Conservation (phyloP, 495 filamentous ascomycete species). For the Annulohypoxylon stygium region DNA sequence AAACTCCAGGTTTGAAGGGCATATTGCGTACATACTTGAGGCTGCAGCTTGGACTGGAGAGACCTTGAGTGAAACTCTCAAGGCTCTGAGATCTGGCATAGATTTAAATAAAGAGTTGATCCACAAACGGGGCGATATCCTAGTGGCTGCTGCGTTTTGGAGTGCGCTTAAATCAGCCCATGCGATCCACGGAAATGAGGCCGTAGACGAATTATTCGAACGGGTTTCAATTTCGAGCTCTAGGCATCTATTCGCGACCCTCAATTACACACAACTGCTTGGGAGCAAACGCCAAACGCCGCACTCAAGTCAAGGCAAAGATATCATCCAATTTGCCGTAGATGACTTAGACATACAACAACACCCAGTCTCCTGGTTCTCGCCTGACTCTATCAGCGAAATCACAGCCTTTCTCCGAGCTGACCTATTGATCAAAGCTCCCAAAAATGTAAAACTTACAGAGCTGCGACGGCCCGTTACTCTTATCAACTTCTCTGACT, state of each 20-base stretch:
- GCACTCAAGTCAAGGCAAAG: slow-evolving; percentile 2
- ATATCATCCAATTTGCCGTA: slow-evolving; percentile 15
- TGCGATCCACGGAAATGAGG: slow-evolving; percentile 15
- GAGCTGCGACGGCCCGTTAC: slow-evolving; percentile 54
- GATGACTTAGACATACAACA: slow-evolving; percentile 15
- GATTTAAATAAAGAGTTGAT: background rate
- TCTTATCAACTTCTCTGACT: slow-evolving; percentile 55
- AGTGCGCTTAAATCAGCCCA: slow-evolving; percentile 7
- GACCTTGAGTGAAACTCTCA: slow-evolving; percentile 13
- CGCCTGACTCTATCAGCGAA: slow-evolving; percentile 49
- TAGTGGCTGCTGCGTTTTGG: slow-evolving; percentile 41
- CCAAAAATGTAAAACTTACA: slow-evolving; percentile 35
- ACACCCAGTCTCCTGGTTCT: slow-evolving; percentile 31
- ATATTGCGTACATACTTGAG: slow-evolving; percentile 24
- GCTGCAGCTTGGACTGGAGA: slow-evolving; percentile 29
- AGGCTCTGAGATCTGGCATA: slow-evolving; percentile 4
- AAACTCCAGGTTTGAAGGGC: background rate
- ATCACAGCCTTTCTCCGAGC: slow-evolving; percentile 54
- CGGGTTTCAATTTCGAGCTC: slow-evolving; percentile 18
- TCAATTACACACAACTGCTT: slow-evolving; percentile 14
- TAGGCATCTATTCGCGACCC: slow-evolving; percentile 18
- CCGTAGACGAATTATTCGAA: slow-evolving; percentile 26
- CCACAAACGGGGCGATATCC: slow-evolving; percentile 28
- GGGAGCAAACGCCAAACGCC: background rate
- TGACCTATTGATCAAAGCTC: slow-evolving; percentile 49